These are phyloP conservation scores for Ceratobasidium theobromae DNA, from an alignment of 1,284 basidiomycete genomes.

Conservation along the genomic window DNA sequence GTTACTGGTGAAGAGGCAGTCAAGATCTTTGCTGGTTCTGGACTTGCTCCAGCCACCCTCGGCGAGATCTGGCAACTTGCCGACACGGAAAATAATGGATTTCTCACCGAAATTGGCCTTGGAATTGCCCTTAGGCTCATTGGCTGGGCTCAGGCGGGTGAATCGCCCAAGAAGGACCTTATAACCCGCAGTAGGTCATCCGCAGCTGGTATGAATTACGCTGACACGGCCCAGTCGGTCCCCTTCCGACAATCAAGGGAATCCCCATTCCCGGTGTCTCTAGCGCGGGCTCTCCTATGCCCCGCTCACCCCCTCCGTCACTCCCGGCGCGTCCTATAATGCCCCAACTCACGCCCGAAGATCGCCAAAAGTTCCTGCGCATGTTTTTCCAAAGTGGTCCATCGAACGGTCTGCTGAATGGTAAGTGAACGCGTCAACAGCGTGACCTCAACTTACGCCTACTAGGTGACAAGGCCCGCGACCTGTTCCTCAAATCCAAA, in stretches of 20 bases:
- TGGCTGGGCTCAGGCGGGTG: conserved; percentile 89
- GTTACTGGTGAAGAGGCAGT: conserved; percentile 85
- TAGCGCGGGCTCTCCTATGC: conserved; percentile 43
- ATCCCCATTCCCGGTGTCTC: conserved; percentile 52
- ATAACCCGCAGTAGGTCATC: conserved; percentile 62
- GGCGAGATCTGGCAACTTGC: conserved; percentile 94
- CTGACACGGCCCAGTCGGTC: conserved; percentile 62
- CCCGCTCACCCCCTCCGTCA: conserved; percentile 58
- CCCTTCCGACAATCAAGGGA: conserved; percentile 78
- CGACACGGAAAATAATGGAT: conserved; percentile 91
- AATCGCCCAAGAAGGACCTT: conserved; percentile 61
- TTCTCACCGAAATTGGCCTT: conserved; percentile 82
- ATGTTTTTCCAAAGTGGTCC: conserved; percentile 78
- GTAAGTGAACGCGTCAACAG: conserved; percentile 48
- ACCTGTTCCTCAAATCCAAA: conserved; percentile 92
- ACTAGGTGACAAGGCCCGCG: conserved; percentile 81
- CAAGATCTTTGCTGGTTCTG: conserved; percentile 75
- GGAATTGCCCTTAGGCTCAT: conserved; percentile 87
- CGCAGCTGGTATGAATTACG: conserved; percentile 10
- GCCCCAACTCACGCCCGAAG: conserved; percentile 71
- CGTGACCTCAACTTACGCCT: conserved; percentile 39
- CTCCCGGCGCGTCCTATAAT: conserved; percentile 42
- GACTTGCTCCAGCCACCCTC: conserved; percentile 72
- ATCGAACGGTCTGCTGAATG: conserved; percentile 71
- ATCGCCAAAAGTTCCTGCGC: conserved; percentile 78